Evolutionary conservation across 306 rosid genomes (phyloP), one percentile per base, ranked within the genome.

Genomic region (Cotoneaster glaucophyllus): DNA sequence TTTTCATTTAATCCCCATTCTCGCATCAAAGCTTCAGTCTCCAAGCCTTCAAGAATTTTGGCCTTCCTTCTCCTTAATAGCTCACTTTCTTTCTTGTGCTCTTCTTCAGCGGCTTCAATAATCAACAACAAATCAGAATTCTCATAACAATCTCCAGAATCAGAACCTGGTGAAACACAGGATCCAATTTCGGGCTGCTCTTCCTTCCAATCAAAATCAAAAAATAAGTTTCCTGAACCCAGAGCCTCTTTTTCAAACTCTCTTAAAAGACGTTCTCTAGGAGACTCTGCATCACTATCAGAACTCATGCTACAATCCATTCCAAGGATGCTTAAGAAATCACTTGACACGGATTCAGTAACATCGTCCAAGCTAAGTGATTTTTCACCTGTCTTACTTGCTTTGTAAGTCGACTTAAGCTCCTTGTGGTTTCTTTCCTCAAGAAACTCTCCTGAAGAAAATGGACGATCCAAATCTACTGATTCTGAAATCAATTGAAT

Each of bases 1-100:
- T 79, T 74, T 78, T 87, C 96, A 70, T 93, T 74, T 79, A 93
- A 72, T 50, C 96, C 97, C 93, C 96, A 88, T 75, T 84, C 87
- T 79, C 39, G 87, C 92, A 90, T 87, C 88, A 88, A 82, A 53
- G 82, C 79, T 78, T 87, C 93, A 14, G 97, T 86, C 84, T 93
- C 96, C 78, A 93, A 69, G 76, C 88, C 88, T 86, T 88, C 96
- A 32, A 93, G 87, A 80, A 84, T 68, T 79, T 84, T 81, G 77
- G 87, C 96, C 31, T 84, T 87, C 78, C 93, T 87, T 87, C 89
- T 83, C 77, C 79, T 79, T 44, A 84, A 77, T 71, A 87, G 79
- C 68, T 75, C 92, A 70, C 82, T 77, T 21, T 3, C 88, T 75
- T 79, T 82, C 65, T 82, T 83, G 67, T 73, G 81, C 75, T 84